Percentiles rank a stretch among this genome's conserved stretches.
Evolutionary conservation across 2,329 filamentous ascomycete genomes (phyloP).

Genomic region (Dactylellina parvicollis): DNA sequence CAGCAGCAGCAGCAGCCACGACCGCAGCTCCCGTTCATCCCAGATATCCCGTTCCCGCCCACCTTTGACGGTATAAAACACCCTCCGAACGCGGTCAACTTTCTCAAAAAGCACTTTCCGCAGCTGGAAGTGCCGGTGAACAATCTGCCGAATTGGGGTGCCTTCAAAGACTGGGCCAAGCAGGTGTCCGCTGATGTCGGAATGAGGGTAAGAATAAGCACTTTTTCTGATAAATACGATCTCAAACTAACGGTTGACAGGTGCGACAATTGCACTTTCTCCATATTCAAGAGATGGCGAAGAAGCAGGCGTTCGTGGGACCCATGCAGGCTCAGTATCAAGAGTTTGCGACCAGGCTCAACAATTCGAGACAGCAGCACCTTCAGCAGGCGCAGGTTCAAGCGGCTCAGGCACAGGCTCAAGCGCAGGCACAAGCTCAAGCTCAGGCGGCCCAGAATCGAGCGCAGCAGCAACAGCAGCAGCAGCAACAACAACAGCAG

Average conservation of each 20-base stretch:
- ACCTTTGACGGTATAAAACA: constrained; percentile 35
- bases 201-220: constrained; percentile 25
- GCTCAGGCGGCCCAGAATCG: neutral
- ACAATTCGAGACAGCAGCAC: constrained; percentile 14
- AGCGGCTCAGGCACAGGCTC: constrained; percentile 20
- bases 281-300: constrained; percentile 43
- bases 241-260: too few species aligned
- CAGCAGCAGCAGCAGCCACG: constrained; percentile 18
- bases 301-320: constrained; percentile 21
- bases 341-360: constrained; percentile 28
- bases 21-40: constrained; percentile 22
- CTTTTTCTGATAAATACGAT: too few species aligned
- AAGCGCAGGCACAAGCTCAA: constrained; percentile 12
- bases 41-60: constrained; percentile 34
- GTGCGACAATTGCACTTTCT: constrained; percentile 45
- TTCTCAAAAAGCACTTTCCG: constrained; percentile 31
- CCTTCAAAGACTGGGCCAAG: constrained; percentile 43
- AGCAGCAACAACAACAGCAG: too few species aligned
- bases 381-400: constrained; percentile 28
- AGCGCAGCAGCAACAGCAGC: neutral
- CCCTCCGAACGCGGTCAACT: constrained; percentile 28
- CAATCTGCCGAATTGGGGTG: constrained; percentile 33
- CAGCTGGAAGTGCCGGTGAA: constrained; percentile 15
- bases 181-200: constrained; percentile 26
- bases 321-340: constrained; percentile 34